A percentile compares a stretch with the other conserved stretches of the same genome.
These are phyloP conservation scores for Spergularia azorica DNA, from an alignment of 179 eudicot genomes.

Conservation along the genomic window DNA sequence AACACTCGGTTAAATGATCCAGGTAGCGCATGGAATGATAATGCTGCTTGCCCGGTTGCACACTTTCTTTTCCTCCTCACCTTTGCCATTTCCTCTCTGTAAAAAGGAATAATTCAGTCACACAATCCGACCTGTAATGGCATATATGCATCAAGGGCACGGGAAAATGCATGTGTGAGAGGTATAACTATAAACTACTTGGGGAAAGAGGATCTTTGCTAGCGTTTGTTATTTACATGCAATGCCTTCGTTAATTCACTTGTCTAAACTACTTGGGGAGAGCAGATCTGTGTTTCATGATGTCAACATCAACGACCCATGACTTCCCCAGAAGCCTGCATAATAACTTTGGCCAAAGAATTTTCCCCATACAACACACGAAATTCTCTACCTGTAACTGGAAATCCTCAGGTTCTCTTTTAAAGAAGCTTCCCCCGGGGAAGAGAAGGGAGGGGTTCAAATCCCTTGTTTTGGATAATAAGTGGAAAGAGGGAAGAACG, in stretches of 20 bases:
- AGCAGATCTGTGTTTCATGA: background rate
- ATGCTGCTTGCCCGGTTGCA: background rate
- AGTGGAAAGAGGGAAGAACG: background rate
- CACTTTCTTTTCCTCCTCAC: constrained; percentile 29
- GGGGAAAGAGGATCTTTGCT: background rate
- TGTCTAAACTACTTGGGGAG: background rate
- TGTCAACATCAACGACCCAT: background rate
- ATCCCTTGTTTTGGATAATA: background rate
- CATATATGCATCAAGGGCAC: background rate
- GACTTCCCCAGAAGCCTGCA: background rate
- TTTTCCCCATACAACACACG: no score
- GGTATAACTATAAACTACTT: background rate
- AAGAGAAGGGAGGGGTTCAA: no score
- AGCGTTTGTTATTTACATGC: background rate
- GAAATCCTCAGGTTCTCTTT: background rate
- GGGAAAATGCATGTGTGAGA: background rate
- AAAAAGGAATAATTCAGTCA: constrained; percentile 22
- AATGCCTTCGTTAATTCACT: background rate
- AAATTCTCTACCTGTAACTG: background rate
- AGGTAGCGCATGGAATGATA: constrained; percentile 14
- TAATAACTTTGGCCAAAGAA: no score
- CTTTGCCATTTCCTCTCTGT: constrained; percentile 82
- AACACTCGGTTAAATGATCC: constrained; percentile 22
- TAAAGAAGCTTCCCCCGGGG: no score
- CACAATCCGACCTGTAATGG: background rate